Evolutionary conservation across 495 filamentous ascomycete species (phyloP), one percentile per base, ranked within the genome.

Genomic region (Elaphomyces granulatus): DNA sequence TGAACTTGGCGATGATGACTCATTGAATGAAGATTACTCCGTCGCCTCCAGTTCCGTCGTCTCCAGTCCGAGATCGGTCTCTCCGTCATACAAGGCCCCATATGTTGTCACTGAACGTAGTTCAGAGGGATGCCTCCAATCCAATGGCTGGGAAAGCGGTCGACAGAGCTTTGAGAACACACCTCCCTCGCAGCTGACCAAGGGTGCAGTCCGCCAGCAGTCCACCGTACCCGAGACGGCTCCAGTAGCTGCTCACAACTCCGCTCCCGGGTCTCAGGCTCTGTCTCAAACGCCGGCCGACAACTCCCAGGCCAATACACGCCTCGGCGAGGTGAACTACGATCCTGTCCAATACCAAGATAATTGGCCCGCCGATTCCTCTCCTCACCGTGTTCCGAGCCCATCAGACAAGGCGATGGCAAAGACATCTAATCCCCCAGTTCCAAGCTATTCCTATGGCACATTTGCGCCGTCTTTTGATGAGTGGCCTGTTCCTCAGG

Each of bases 371-470:
- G 18, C 17, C 14, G 19, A 17, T n/a, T 32, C 16, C 12, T 14
- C 35, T 2, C 32, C 15, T 7, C 32, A 37, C 20, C 52, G 52
- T 21, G 45, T 45, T 33, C 53, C 54, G 16, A 58, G 54, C 32
- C 54, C 54, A 38, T 58, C 54, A 31, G 54, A 58, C 46, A 51
- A 54, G 15, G 54, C 54, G 10, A 41, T 58, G 36, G 53, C 53
- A 15, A 48, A 45, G 32, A 1, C 17, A 4, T 16, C 32, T 14
- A 20, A 20, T 19, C 21, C 20, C 7, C 19, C 18, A 28, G 8
- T 19, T 20, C 15, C 17, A 12, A 37, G 20, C 15, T 17, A 41
- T n/a, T 20, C 28, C 32, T 15, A 15, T 26, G 28, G 15, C 18
- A 12, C 10, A n/a, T n/a, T 17, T 32, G 8, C 19, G 34, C 16